Percentiles rank a stretch among this genome's conserved stretches.
Conservation (phyloP, 495 filamentous ascomycete genomes). For the Penicillium cinerascens region DNA sequence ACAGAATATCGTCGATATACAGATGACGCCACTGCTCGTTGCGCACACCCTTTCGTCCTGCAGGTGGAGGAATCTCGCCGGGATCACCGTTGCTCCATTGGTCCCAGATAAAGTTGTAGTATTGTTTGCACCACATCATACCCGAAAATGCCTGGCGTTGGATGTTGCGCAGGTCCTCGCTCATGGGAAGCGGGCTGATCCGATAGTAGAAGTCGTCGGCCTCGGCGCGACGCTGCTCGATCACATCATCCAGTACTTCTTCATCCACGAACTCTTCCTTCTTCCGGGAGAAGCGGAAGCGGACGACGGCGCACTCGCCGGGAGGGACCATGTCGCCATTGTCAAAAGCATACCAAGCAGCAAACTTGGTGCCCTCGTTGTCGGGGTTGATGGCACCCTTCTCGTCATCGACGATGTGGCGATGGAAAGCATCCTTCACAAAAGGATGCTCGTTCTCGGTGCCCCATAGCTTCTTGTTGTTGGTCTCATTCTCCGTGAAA, state of each 20-base stretch:
- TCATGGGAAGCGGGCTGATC: slow-evolving; percentile 91
- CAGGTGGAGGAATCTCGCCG: slow-evolving; percentile 74
- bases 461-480: slow-evolving; percentile 70
- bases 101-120: slow-evolving; percentile 95
- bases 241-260: slow-evolving; percentile 85
- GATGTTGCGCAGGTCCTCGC: slow-evolving; percentile 90
- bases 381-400: slow-evolving; percentile 77
- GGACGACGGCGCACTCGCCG: slow-evolving; percentile 91
- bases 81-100: slow-evolving; percentile 88
- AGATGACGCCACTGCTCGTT: slow-evolving; percentile 92
- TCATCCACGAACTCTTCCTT: slow-evolving; percentile 79
- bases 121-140: slow-evolving; percentile 98
- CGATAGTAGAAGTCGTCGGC: slow-evolving; percentile 95
- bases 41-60: slow-evolving; percentile 72
- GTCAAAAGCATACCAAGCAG: slow-evolving; percentile 89
- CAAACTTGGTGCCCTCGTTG: slow-evolving; percentile 79
- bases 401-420: slow-evolving; percentile 77
- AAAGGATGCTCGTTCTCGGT: slow-evolving; percentile 75
- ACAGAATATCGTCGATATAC: slow-evolving; percentile 88
- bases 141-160: slow-evolving; percentile 91
- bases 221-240: slow-evolving; percentile 78
- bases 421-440: slow-evolving; percentile 94
- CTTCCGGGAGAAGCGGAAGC: slow-evolving; percentile 78
- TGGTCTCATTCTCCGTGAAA: slow-evolving; percentile 96
- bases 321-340: slow-evolving; percentile 81